A percentile compares a stretch with the other conserved stretches of the same genome.
These are phyloP conservation scores for Leavenworthia alabamica DNA, from an alignment of 345 rosid genomes.

Conservation along the genomic window DNA sequence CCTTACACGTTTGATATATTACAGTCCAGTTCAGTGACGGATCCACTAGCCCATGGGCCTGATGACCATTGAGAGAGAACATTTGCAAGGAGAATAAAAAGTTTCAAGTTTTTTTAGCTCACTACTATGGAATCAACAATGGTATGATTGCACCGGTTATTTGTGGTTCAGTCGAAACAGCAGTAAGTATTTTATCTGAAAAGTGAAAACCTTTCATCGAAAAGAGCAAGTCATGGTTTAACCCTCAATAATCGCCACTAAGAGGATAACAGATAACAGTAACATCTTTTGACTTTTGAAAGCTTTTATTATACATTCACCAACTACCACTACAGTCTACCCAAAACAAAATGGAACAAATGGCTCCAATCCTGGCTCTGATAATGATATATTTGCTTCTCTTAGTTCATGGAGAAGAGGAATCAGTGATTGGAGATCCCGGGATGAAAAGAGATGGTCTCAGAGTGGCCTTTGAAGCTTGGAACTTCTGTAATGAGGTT, in stretches of 20 bases:
- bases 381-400: slow-evolving; percentile 17
- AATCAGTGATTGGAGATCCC: slow-evolving; percentile 69
- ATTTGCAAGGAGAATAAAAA: not conserved
- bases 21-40: not conserved
- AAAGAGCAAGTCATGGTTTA: slow-evolving; percentile 17
- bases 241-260: slow-evolving; percentile 15
- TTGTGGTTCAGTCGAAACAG: not conserved
- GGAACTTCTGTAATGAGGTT: slow-evolving; percentile 92
- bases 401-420: slow-evolving; percentile 5
- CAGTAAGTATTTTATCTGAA: too few species aligned
- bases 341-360: not conserved
- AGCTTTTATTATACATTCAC: slow-evolving; percentile 20
- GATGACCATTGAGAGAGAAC: not conserved
- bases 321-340: slow-evolving; percentile 24
- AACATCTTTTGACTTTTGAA: slow-evolving; percentile 7
- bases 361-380: not conserved
- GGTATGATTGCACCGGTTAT: too few species aligned
- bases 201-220: too few species aligned
- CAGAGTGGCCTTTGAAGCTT: slow-evolving; percentile 74
- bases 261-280: slow-evolving; percentile 9
- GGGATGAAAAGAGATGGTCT: slow-evolving; percentile 74
- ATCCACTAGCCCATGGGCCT: slow-evolving; percentile 13
- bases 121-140: too few species aligned
- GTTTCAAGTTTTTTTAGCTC: not conserved
- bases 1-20: not conserved